A percentile compares a stretch with the other conserved stretches of the same genome.
These are phyloP conservation scores for Aspergillus cejpii DNA, from an alignment of 2,329 filamentous ascomycete species.

Conservation along the genomic window DNA sequence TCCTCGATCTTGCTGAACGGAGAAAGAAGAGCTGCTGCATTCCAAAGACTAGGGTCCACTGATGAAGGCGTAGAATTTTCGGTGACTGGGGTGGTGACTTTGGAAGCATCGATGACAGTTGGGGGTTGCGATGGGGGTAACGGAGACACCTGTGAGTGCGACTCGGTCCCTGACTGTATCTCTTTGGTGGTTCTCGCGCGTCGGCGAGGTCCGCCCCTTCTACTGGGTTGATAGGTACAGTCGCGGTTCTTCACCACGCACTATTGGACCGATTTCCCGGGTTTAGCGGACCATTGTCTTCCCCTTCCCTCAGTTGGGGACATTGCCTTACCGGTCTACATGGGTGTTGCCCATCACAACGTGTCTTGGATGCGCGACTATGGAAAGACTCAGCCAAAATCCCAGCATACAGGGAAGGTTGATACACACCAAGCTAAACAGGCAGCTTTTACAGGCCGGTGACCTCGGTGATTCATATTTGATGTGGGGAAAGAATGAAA, in stretches of 20 bases:
- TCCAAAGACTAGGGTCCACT: not conserved
- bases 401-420: not conserved
- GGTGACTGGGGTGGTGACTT: not conserved
- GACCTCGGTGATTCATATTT: not conserved
- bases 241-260: not conserved
- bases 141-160: too few species aligned
- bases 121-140: not conserved
- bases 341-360: not conserved
- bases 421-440: not conserved
- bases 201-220: not conserved
- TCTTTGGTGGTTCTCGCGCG: too few species aligned
- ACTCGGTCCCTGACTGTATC: not conserved
- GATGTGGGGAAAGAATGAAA: too few species aligned
- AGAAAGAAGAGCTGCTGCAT: not conserved
- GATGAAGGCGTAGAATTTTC: not conserved
- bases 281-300: not conserved
- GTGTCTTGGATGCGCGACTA: constrained; percentile 3
- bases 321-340: constrained; percentile 1
- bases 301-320: not conserved
- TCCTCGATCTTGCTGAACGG: not conserved
- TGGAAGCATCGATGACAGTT: not conserved
- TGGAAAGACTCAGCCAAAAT: not conserved
- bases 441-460: not conserved
- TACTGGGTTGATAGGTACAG: not conserved
- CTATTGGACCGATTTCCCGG: not conserved